A percentile compares a stretch with the other conserved stretches of the same genome.
These are phyloP conservation scores for Plasmodium inui DNA, from an alignment of 169 alveolate genomes.

Conservation along the genomic window DNA sequence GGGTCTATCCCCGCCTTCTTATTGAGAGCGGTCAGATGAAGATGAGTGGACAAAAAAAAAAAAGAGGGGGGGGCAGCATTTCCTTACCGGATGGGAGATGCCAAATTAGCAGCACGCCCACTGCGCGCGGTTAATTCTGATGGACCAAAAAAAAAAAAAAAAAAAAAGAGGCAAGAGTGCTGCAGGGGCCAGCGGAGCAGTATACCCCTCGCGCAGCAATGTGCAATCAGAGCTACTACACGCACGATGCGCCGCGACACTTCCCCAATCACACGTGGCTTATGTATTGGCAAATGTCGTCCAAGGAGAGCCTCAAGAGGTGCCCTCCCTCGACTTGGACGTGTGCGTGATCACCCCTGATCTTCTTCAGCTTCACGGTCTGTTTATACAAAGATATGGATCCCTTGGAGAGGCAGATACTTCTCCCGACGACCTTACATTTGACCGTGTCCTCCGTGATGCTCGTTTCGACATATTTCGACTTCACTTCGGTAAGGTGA, in stretches of 20 bases:
- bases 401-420: conserved; percentile 6
- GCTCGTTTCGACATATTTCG: conserved; percentile 49
- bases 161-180: not conserved
- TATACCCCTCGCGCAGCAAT: not conserved
- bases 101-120: too few species aligned
- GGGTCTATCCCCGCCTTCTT: not conserved
- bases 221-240: not conserved
- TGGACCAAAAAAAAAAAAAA: not conserved
- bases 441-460: conserved; percentile 12
- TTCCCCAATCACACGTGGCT: not conserved
- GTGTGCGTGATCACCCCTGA: conserved; percentile 12
- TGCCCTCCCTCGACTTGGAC: conserved; percentile 12
- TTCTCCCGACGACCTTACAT: conserved; percentile 47
- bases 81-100: too few species aligned
- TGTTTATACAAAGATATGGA: conserved; percentile 18
- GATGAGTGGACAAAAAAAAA: not conserved
- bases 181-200: not conserved
- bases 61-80: not conserved
- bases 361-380: conserved; percentile 47
- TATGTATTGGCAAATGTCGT: conserved; percentile 54
- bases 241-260: not conserved
- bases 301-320: conserved; percentile 37
- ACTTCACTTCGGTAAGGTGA: conserved; percentile 17
- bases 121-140: too few species aligned
- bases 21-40: not conserved